Evolutionary conservation across 2,329 filamentous ascomycete species (phyloP), one percentile per base, ranked within the genome.

Genomic region (Neofusicoccum ribis): DNA sequence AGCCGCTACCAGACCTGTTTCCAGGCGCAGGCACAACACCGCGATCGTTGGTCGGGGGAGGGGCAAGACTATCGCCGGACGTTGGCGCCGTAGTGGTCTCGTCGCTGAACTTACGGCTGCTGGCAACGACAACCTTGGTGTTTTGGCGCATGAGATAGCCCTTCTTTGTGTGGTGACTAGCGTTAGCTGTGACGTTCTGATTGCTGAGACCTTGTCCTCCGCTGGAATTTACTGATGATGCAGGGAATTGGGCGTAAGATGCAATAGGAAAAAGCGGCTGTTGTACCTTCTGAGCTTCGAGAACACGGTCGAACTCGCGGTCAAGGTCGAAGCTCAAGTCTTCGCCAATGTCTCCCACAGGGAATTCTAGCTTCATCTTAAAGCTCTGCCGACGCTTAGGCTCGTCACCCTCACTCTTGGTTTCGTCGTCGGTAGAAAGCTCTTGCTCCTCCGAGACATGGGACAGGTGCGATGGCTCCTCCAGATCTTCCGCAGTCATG

Each of bases 121-220:
- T 96, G n/a, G 95, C 95, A 58, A 96, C 88, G 59, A 99, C 92
- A 63, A 99, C 86, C 78, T 98, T 98, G 3, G 94, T 98, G 79
- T 98, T 99, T 73, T 99, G 94, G 73, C 95, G 89, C 94, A 98
- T 99, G 51, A 98, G 85, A 75, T 99, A 99, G 65, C 95, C 95
- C 82, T 96, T 93, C 93, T 97, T 91, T 88, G 84, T 59, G 51
- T 43, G n/a, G 36, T n/a, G 20, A 58, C 46, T 50, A 51, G 41
- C 31, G 56, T 60, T 62, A 68, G 47, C 46, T 27, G 46, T 62
- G 23, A 41, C 41, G 20, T 50, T 44, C 59, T 62, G 44, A 31
- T 50, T 6, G 20, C 12, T n/a, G 27, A 51, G 12, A 6, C 9
- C 15, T 27, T 37, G 14, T 8, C 3, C n/a, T 51, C 46, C 59